A percentile compares a stretch with the other conserved stretches of the same genome.
Evolutionary conservation across 352 stramenopile genomes (phyloP).

Genomic region (Phytophthora sansomeana): DNA sequence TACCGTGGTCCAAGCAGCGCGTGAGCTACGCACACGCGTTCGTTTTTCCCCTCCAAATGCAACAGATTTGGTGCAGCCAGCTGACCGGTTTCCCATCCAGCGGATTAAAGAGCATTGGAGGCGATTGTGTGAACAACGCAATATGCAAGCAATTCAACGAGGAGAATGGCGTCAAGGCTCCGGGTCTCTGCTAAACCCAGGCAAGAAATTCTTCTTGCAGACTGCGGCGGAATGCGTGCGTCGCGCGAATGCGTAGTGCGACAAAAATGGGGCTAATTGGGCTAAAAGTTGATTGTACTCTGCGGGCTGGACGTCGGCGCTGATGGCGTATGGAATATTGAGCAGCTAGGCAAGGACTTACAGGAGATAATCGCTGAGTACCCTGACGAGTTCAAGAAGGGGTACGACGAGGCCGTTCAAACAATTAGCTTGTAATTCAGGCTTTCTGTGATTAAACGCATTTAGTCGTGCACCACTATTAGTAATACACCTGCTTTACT

Average conservation of each 20-base stretch:
- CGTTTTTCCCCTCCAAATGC: conserved; percentile 3
- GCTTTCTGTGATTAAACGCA: too few relatives aligned
- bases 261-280: not conserved
- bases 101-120: conserved; percentile 2
- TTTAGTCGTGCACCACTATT: too few relatives aligned
- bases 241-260: not conserved
- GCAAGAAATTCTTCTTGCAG: too few relatives aligned
- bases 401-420: too few relatives aligned
- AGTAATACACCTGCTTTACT: too few relatives aligned
- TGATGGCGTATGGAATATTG: too few relatives aligned
- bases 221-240: conserved; percentile 1
- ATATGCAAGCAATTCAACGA: not conserved
- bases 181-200: not conserved
- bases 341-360: too few relatives aligned
- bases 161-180: not conserved
- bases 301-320: not conserved
- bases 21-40: not conserved
- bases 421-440: too few relatives aligned
- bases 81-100: not conserved
- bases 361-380: too few relatives aligned
- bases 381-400: too few relatives aligned
- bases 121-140: not conserved
- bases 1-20: not conserved
- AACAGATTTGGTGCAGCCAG: conserved; percentile 3
- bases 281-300: conserved; percentile 1